Evolutionary conservation across 257 asterid species (phyloP).

Genomic region (Lantana camara): DNA sequence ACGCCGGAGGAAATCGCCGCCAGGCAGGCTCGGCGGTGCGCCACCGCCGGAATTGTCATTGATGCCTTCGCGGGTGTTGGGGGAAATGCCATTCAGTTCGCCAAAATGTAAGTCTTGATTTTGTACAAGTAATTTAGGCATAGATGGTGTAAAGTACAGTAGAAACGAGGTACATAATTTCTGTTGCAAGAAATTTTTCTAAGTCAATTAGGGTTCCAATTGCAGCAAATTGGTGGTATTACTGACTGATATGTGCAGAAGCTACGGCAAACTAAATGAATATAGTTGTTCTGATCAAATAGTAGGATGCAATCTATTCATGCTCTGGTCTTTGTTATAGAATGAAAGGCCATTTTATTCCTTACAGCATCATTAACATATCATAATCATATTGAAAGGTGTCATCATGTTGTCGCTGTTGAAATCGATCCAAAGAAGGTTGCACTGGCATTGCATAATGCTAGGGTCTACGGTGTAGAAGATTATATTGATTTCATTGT

Average conservation of each 20-base stretch:
- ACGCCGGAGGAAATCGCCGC: constrained; percentile 87
- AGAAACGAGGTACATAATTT: neutral
- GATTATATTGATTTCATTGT: constrained; percentile 72
- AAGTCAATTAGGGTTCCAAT: neutral
- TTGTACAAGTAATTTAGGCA: constrained; percentile 15
- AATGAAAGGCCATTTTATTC: neutral
- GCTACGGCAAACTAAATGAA: neutral
- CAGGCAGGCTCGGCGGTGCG: constrained; percentile 69
- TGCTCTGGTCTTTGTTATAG: neutral
- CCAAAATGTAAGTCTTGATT: constrained; percentile 48
- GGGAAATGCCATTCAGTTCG: constrained; percentile 88
- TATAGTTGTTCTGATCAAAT: no score
- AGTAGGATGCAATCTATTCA: neutral
- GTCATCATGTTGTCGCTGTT: constrained; percentile 74
- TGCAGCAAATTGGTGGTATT: neutral
- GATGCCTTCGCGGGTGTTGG: constrained; percentile 89
- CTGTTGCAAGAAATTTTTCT: neutral
- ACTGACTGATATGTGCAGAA: neutral
- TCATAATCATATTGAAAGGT: constrained; percentile 42
- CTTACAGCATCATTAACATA: constrained; percentile 21
- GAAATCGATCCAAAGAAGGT: constrained; percentile 78
- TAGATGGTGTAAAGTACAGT: neutral
- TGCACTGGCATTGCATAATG: constrained; percentile 67
- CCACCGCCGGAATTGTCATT: constrained; percentile 61
- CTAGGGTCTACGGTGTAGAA: constrained; percentile 84